Conservation (phyloP, 1,139 yeast genomes). For the Magnusiomyces fungicola region DNA sequence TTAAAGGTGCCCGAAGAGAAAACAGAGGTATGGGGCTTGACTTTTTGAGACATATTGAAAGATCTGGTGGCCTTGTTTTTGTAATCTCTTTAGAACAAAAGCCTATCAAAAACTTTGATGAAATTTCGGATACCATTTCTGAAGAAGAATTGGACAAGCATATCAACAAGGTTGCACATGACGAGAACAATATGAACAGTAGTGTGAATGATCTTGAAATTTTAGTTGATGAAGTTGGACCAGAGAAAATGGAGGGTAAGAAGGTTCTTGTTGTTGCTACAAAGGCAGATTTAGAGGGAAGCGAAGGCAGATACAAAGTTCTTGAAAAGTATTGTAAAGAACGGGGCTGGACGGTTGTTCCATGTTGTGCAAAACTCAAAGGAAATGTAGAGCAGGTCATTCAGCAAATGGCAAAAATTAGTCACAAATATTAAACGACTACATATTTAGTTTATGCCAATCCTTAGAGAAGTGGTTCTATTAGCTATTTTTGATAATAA, state of each 20-base stretch:
- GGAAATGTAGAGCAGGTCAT: slow-evolving; percentile 70
- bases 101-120: not conserved
- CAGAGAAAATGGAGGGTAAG: slow-evolving; percentile 49
- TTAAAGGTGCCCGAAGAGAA: slow-evolving; percentile 66
- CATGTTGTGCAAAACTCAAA: slow-evolving; percentile 71
- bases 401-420: slow-evolving; percentile 47
- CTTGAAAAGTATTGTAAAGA: slow-evolving; percentile 37
- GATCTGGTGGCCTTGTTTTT: slow-evolving; percentile 84
- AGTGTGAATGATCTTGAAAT: slow-evolving; percentile 48
- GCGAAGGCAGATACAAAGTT: slow-evolving; percentile 39
- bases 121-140: not conserved
- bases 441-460: too few species aligned
- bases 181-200: not conserved
- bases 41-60: slow-evolving; percentile 82
- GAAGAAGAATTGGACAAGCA: not conserved
- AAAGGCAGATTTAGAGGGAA: slow-evolving; percentile 69
- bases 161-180: too few species aligned
- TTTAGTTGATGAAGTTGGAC: slow-evolving; percentile 65
- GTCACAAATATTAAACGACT: not conserved
- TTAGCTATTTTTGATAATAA: not conserved
- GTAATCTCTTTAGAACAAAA: slow-evolving; percentile 62
- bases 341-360: slow-evolving; percentile 60
- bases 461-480: not conserved
- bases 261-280: slow-evolving; percentile 74
- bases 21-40: slow-evolving; percentile 93